Evolutionary conservation across 306 rosid genomes (phyloP), one percentile per base, ranked within the genome.

Genomic region (Astragalus glycyphyllos): DNA sequence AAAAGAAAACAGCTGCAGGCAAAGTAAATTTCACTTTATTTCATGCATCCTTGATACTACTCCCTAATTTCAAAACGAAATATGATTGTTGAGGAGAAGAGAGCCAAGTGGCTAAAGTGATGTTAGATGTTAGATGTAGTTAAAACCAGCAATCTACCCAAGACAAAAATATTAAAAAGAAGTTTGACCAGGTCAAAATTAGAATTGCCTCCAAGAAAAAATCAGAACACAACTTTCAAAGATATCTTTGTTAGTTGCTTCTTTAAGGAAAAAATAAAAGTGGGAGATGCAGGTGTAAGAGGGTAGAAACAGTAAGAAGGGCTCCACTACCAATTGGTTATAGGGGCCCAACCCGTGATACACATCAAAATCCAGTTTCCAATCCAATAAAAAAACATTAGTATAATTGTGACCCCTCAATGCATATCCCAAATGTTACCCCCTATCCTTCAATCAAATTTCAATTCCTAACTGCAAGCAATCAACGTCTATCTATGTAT

Each of bases 151-250:
- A 26, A 1, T 26, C 31, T 26, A 20, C 23, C 23, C 23, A 20
- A 23, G 29, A 23, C 40, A 6, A 35, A 35, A 35, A 35, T 35
- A 4, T 35, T 35, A 35, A 35, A 38, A 16, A 48, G 20, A 41
- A 11, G 34, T 71, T 77, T 81, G 85, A 81, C 82, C 74, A 14
- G 35, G 77, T 73, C 79, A 73, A 68, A 61, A 81, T 66, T 15
- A 53, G 0, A 54, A 59, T 66, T 75, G 31, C 3, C 26, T 57
- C 60, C 32, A 29, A 16, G 3, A 6, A 32, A 9, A 62, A 69
- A 79, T 58, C 69, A 65, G 49, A 69, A 74, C 80, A 0, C 69
- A 31, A 16, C 15, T 60, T 74, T 63, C 69, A 8, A 50, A 17
- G 10, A 47, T 65, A 68, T 53, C 45, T 42, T 48, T 7, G 72